Evolutionary conservation across 164 flowering plant genomes (phyloP).

Genomic region (Berberis vulgaris): DNA sequence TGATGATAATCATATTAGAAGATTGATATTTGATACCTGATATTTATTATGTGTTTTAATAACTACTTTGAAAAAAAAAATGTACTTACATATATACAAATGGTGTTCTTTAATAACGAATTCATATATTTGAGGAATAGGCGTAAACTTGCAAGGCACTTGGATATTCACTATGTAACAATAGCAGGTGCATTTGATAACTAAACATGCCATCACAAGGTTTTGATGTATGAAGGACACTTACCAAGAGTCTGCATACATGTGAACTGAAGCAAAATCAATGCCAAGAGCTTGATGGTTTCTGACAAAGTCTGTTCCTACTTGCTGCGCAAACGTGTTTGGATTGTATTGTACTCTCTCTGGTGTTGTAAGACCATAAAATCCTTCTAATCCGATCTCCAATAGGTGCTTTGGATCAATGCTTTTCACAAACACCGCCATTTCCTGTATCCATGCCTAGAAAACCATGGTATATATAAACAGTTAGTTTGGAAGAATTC

Average conservation of each 20-base stretch:
- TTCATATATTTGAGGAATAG: too few species aligned
- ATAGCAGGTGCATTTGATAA: too few species aligned
- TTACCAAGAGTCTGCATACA: constrained; percentile 80
- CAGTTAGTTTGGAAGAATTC: background rate
- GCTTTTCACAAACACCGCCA: constrained; percentile 70
- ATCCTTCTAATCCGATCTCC: constrained; percentile 86
- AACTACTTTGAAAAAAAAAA: background rate
- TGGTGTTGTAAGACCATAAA: constrained; percentile 76
- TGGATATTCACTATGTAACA: too few species aligned
- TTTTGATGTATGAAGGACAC: background rate
- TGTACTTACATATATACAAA: too few species aligned
- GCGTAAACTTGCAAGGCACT: too few species aligned
- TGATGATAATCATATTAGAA: too few species aligned
- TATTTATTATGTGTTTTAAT: too few species aligned
- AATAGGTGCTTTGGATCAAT: constrained; percentile 70
- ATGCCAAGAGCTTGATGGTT: constrained; percentile 69
- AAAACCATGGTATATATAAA: background rate
- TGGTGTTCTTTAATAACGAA: too few species aligned
- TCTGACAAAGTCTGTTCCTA: constrained; percentile 86
- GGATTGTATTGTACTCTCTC: constrained; percentile 61
- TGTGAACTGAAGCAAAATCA: constrained; percentile 91
- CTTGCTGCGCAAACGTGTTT: constrained; percentile 59
- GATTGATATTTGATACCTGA: too few species aligned
- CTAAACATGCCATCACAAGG: background rate
- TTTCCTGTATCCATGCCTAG: constrained; percentile 79